These are phyloP conservation scores for Quercus aquifolioides DNA, from an alignment of 306 rosid genomes.

Conservation along the genomic window DNA sequence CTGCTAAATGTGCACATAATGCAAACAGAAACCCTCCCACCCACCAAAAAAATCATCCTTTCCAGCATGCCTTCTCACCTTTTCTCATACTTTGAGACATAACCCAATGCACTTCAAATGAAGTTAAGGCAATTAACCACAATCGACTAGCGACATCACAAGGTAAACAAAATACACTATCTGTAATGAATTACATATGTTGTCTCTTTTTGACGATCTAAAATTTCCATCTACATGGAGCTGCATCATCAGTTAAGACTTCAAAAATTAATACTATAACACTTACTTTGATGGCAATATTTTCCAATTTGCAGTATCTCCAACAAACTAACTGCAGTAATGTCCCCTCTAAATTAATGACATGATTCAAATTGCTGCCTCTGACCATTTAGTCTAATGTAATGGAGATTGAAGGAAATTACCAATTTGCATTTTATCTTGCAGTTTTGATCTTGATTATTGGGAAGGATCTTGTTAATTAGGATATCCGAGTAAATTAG, in stretches of 20 bases:
- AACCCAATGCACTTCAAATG: too few relatives aligned
- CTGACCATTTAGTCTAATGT: neutral
- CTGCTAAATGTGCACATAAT: too few relatives aligned
- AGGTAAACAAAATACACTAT: too few relatives aligned
- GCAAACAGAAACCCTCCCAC: too few relatives aligned
- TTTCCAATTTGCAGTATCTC: neutral
- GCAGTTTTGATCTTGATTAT: neutral
- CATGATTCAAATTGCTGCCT: neutral
- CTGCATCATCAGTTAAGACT: neutral
- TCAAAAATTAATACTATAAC: neutral
- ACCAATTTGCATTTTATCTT: neutral
- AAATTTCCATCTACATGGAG: neutral
- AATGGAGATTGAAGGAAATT: neutral
- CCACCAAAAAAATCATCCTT: too few relatives aligned
- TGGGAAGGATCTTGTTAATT: neutral
- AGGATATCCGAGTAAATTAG: neutral
- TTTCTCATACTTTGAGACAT: too few relatives aligned
- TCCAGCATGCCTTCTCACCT: too few relatives aligned
- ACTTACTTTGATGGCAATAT: neutral
- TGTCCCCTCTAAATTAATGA: neutral
- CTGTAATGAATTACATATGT: neutral
- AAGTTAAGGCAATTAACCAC: too few relatives aligned
- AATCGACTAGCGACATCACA: too few relatives aligned
- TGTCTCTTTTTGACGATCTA: neutral
- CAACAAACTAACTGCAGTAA: neutral